Conservation (phyloP, 2,329 filamentous ascomycete genomes). For the Ophioceras dolichostomum region DNA sequence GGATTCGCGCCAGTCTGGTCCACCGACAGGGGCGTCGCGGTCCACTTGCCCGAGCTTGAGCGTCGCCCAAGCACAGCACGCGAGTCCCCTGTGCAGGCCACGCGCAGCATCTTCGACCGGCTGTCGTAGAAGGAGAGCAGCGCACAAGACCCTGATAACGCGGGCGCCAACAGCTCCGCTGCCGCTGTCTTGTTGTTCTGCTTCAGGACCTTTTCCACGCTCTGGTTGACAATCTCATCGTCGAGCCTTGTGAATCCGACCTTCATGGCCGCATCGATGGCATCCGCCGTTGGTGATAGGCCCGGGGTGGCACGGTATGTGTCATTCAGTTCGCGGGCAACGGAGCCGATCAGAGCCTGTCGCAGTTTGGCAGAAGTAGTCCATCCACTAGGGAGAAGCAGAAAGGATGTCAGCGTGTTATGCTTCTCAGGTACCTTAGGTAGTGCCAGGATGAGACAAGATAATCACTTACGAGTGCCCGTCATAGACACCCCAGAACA, state of each 20-base stretch:
- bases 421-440: constrained; percentile 9
- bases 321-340: constrained; percentile 81
- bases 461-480: constrained; percentile 77
- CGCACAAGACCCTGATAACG: constrained; percentile 92
- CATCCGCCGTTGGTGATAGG: constrained; percentile 59
- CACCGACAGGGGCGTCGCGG: constrained; percentile 74
- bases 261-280: constrained; percentile 87
- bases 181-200: constrained; percentile 82
- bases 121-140: constrained; percentile 94
- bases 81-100: constrained; percentile 95
- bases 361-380: constrained; percentile 94
- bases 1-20: constrained; percentile 90
- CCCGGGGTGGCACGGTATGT: constrained; percentile 68
- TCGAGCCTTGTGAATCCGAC: constrained; percentile 79
- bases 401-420: background rate
- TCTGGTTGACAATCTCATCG: constrained; percentile 88
- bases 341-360: constrained; percentile 82
- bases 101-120: constrained; percentile 72
- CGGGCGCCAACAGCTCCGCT: constrained; percentile 83
- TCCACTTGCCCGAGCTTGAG: constrained; percentile 75
- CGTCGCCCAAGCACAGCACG: constrained; percentile 82
- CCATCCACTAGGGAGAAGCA: constrained; percentile 57
- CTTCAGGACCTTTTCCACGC: constrained; percentile 82
- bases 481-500: constrained; percentile 99
- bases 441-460: constrained; percentile 5